Evolutionary conservation across 2,329 filamentous ascomycete species (phyloP).

Genomic region (Aquanectria penicillioides): DNA sequence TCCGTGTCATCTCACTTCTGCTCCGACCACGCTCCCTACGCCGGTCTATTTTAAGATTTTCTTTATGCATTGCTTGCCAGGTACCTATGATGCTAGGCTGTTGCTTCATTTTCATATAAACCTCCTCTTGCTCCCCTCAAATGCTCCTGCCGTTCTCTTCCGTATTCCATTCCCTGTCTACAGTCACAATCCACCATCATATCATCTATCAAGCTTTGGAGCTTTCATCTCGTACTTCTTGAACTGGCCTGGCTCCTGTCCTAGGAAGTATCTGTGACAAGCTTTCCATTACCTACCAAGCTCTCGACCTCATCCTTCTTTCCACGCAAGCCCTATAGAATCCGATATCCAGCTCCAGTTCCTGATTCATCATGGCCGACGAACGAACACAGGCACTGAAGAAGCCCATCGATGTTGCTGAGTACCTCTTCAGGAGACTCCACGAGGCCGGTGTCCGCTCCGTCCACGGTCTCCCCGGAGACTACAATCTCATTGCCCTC

Average conservation of each 20-base stretch:
- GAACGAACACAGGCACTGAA: conserved; percentile 47
- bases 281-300: not conserved
- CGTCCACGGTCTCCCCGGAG: conserved; percentile 75
- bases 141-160: conserved; percentile 31
- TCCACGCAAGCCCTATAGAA: not conserved
- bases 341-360: not conserved
- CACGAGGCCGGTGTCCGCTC: conserved; percentile 72
- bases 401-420: conserved; percentile 68
- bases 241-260: not conserved
- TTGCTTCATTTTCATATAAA: conserved; percentile 36
- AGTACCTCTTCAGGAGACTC: conserved; percentile 74
- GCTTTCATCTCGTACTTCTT: not conserved
- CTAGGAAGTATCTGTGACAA: too few relatives aligned
- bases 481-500: conserved; percentile 76
- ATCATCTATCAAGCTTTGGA: conserved; percentile 6
- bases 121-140: conserved; percentile 31
- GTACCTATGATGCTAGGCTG: not conserved
- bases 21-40: conserved; percentile 15
- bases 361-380: conserved; percentile 7
- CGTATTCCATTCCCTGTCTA: conserved; percentile 26
- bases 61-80: conserved; percentile 5
- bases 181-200: conserved; percentile 5
- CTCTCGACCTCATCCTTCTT: not conserved
- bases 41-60: conserved; percentile 15
- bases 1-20: conserved; percentile 14